Evolutionary conservation across 1,284 basidiomycete species (phyloP), one percentile per base, ranked within the genome.

Genomic region (Taiwanofungus camphoratus): DNA sequence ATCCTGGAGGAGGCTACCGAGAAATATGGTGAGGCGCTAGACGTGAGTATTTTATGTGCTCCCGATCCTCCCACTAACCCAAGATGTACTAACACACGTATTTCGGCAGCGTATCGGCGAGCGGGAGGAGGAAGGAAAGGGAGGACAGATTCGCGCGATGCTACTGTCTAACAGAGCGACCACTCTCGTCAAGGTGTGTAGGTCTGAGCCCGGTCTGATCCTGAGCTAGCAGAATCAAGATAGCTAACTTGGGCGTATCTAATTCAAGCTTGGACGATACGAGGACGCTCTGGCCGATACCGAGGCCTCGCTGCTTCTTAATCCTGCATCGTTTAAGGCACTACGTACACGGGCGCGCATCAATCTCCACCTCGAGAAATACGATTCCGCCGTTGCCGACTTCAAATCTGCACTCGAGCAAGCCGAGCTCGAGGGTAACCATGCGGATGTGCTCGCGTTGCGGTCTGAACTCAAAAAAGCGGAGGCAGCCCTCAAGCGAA

Each of bases 161-260:
- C 66, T 94, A 11, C 67, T 91, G 21, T 88, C 84, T 3, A 94
- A 94, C 55, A 78, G 89, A 1, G 92, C 91, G 1, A 91, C 88
- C 0, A 85, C 90, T 0, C 68, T 88, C 18, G 67, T 87, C 42
- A 88, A 89, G 71, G 84, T 84, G 47, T 20, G 58, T 48, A 44
- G 23, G 30, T 34, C n/a, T n/a, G n/a, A n/a, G n/a, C n/a, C n/a
- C n/a, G n/a, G n/a, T n/a, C n/a, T n/a, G n/a, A n/a, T n/a, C n/a
- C n/a, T n/a, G n/a, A n/a, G n/a, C n/a, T n/a, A n/a, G n/a, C n/a
- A n/a, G n/a, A n/a, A n/a, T n/a, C n/a, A n/a, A n/a, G n/a, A n/a
- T n/a, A n/a, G n/a, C n/a, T n/a, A n/a, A n/a, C n/a, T n/a, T n/a
- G n/a, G n/a, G n/a, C n/a, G n/a, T n/a, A n/a, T n/a, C n/a, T n/a